A percentile compares a stretch with the other conserved stretches of the same genome.
phyloP scores from a whole-genome alignment of 169 alveolate genomes.

The Pseudocohnilembus persalinus region DNA sequence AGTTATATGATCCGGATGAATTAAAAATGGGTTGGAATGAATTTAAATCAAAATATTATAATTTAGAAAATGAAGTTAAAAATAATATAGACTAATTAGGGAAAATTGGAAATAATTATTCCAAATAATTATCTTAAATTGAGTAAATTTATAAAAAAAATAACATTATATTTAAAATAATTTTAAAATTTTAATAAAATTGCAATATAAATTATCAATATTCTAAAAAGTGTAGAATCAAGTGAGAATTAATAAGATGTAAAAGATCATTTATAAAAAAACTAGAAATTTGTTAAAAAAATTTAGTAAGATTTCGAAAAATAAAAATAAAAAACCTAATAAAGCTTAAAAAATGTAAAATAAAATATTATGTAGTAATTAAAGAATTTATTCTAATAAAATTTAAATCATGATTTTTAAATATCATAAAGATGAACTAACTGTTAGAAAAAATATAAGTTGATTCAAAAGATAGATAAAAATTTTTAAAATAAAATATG shows the following conservation, averaged over 20 bases:
- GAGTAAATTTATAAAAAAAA: background rate
- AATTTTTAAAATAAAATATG: background rate
- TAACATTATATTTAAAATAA: too few relatives aligned
- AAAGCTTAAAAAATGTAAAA: background rate
- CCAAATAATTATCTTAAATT: background rate
- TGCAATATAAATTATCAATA: background rate
- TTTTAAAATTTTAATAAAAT: too few relatives aligned
- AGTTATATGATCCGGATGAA: background rate
- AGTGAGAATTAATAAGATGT: background rate
- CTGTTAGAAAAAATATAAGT: background rate
- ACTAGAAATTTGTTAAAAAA: background rate
- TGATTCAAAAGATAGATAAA: background rate
- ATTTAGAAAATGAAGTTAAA: background rate
- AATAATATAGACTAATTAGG: background rate
- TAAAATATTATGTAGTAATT: too few relatives aligned
- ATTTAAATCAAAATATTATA: background rate
- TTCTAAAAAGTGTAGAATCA: background rate
- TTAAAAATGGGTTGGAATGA: background rate
- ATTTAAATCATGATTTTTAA: too few relatives aligned
- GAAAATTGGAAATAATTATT: too few relatives aligned
- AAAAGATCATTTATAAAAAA: background rate
- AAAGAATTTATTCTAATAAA: too few relatives aligned
- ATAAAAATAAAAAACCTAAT: background rate
- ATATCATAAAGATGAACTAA: background rate
- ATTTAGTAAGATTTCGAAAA: background rate